These are phyloP conservation scores for Papiliotrema fonsecae DNA, from an alignment of 1,284 basidiomycete genomes.

Conservation along the genomic window DNA sequence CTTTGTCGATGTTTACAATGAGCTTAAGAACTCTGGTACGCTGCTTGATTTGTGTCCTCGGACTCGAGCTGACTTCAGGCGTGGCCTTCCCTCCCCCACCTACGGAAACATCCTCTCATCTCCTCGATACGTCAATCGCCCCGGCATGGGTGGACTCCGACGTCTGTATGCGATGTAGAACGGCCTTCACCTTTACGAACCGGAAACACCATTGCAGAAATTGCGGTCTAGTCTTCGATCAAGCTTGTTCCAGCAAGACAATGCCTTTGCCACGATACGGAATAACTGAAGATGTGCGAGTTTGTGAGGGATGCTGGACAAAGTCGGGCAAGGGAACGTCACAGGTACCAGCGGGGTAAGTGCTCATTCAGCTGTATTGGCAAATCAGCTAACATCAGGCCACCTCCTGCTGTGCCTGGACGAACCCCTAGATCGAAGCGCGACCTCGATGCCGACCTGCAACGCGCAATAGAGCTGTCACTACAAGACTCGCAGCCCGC, in stretches of 20 bases:
- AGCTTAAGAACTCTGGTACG: slow-evolving; percentile 68
- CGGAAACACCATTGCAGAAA: slow-evolving; percentile 98
- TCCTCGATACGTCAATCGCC: slow-evolving; percentile 50
- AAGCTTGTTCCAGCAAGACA: slow-evolving; percentile 80
- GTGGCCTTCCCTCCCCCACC: slow-evolving; percentile 46
- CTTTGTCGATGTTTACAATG: slow-evolving; percentile 72
- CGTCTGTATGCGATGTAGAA: slow-evolving; percentile 88
- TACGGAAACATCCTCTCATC: slow-evolving; percentile 26
- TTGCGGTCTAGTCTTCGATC: slow-evolving; percentile 95
- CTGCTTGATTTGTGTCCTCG: slow-evolving; percentile 5
- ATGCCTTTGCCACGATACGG: slow-evolving; percentile 90
- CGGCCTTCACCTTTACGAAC: slow-evolving; percentile 90
- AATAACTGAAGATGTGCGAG: slow-evolving; percentile 85
- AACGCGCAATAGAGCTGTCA: slow-evolving; percentile 88
- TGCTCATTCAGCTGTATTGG: not conserved
- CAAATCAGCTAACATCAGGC: slow-evolving; percentile 43
- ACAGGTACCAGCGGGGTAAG: slow-evolving; percentile 21
- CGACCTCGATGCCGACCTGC: slow-evolving; percentile 80
- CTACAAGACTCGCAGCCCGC: slow-evolving; percentile 65
- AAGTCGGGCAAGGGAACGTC: slow-evolving; percentile 56
- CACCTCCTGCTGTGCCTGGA: slow-evolving; percentile 39
- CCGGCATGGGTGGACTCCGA: slow-evolving; percentile 97
- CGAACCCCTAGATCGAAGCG: slow-evolving; percentile 30
- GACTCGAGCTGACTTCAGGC: slow-evolving; percentile 15
- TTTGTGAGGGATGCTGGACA: slow-evolving; percentile 83